Conservation (phyloP, 2,329 filamentous ascomycete species). For the Seiridium cupressi region DNA sequence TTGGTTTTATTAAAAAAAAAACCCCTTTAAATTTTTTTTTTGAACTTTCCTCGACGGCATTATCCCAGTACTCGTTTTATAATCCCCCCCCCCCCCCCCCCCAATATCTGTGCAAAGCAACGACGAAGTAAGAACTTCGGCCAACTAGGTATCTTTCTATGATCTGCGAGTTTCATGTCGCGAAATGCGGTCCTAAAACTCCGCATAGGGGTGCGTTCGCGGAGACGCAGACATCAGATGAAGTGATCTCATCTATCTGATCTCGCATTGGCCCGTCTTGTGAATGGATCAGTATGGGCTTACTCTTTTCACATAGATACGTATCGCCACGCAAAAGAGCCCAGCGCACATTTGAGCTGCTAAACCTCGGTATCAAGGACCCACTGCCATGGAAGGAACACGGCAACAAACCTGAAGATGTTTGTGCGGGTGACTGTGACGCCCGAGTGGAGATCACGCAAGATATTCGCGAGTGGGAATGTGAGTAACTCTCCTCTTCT, state of each 20-base stretch:
- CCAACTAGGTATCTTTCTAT: neutral
- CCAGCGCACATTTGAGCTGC: constrained; percentile 85
- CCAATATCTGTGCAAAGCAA: no score
- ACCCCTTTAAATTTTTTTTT: no score
- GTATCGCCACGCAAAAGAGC: constrained; percentile 84
- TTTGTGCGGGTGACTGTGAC: constrained; percentile 44
- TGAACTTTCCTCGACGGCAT: no score
- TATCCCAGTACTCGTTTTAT: no score
- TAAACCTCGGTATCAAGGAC: constrained; percentile 69
- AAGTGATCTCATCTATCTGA: no score
- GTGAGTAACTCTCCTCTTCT: constrained; percentile 1
- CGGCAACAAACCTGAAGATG: constrained; percentile 29
- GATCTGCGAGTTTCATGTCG: neutral
- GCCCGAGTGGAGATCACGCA: constrained; percentile 67
- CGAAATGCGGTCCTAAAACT: neutral
- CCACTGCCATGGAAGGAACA: constrained; percentile 68
- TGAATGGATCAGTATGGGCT: neutral
- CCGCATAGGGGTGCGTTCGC: neutral
- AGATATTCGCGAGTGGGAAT: constrained; percentile 82
- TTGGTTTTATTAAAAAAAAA: no score
- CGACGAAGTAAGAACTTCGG: no score
- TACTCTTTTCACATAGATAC: constrained; percentile 49
- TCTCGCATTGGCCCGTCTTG: no score
- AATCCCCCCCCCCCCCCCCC: no score
- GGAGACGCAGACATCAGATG: no score